A percentile compares a stretch with the other conserved stretches of the same genome.
phyloP scores from a whole-genome alignment of 2,329 filamentous ascomycete genomes.

The Lachnellula subtilissima region DNA sequence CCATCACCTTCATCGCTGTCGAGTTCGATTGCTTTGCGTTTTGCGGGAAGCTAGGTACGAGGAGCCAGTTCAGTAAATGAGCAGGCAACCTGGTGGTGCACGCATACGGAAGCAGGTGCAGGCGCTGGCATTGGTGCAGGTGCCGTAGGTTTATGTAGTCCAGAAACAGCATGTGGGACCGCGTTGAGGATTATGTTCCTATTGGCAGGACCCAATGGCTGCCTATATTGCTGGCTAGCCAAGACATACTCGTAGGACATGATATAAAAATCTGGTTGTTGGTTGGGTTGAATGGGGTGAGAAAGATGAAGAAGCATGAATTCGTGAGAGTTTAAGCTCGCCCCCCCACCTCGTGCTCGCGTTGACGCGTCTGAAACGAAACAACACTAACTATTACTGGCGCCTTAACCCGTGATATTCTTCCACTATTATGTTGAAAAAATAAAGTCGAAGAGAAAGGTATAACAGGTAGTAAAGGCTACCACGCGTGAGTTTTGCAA shows the following conservation, averaged over 20 bases:
- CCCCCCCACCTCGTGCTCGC: no score
- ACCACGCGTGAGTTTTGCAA: no score
- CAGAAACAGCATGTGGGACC: neutral
- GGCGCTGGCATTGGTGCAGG: neutral
- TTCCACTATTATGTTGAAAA: no score
- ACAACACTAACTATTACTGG: no score
- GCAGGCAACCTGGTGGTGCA: neutral
- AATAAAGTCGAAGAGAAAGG: no score
- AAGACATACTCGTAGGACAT: neutral
- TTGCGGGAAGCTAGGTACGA: neutral
- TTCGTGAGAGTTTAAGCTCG: no score
- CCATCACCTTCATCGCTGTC: constrained; percentile 16
- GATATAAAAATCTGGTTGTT: no score
- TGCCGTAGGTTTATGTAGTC: neutral
- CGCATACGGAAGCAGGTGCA: neutral
- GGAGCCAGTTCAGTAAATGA: neutral
- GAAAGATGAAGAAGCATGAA: no score
- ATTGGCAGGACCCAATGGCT: neutral
- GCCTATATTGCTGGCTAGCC: neutral
- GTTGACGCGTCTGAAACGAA: no score
- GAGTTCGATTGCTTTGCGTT: constrained; percentile 17
- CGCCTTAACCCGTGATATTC: no score
- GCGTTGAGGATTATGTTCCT: neutral
- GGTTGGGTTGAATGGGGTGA: no score
- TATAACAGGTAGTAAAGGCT: no score